These are phyloP conservation scores for Endogone sp. DNA, from an alignment of 192 early-diverging fungal genomes.

Conservation along the genomic window DNA sequence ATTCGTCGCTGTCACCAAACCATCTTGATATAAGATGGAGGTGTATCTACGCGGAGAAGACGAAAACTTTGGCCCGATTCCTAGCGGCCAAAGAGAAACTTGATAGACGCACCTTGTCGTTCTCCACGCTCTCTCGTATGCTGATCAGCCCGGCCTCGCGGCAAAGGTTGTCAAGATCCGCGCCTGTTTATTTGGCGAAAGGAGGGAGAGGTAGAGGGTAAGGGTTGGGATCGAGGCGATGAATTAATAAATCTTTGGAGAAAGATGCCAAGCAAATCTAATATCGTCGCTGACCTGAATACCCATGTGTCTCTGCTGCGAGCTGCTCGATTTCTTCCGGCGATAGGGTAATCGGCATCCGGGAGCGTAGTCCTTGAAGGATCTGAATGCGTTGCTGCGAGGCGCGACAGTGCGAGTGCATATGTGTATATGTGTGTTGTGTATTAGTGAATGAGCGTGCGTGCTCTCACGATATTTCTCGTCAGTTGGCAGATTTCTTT, in stretches of 20 bases:
- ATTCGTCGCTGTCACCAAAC: background rate
- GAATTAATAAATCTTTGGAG: background rate
- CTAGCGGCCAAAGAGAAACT: background rate
- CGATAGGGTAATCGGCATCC: constrained; percentile 50
- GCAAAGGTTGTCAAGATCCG: constrained; percentile 79
- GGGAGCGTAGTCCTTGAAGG: constrained; percentile 46
- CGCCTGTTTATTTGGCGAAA: constrained; percentile 41
- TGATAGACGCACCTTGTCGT: constrained; percentile 39
- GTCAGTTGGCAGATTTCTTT: too few relatives aligned
- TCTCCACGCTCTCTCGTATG: constrained; percentile 55
- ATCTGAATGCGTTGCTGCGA: constrained; percentile 52
- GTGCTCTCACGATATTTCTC: too few relatives aligned
- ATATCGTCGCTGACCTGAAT: constrained; percentile 40
- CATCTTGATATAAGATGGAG: too few relatives aligned
- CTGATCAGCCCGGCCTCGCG: constrained; percentile 74
- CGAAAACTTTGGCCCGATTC: background rate
- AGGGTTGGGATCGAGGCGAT: too few relatives aligned
- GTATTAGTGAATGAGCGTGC: too few relatives aligned
- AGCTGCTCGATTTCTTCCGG: constrained; percentile 40
- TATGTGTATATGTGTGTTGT: too few relatives aligned
- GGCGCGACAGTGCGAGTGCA: background rate
- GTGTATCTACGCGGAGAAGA: too few relatives aligned
- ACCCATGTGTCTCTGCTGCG: constrained; percentile 49
- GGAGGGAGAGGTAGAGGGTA: background rate
- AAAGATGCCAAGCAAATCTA: background rate